These are phyloP conservation scores for Phoenix roebelenii DNA, from an alignment of 176 grass and related monocot species.

Conservation along the genomic window DNA sequence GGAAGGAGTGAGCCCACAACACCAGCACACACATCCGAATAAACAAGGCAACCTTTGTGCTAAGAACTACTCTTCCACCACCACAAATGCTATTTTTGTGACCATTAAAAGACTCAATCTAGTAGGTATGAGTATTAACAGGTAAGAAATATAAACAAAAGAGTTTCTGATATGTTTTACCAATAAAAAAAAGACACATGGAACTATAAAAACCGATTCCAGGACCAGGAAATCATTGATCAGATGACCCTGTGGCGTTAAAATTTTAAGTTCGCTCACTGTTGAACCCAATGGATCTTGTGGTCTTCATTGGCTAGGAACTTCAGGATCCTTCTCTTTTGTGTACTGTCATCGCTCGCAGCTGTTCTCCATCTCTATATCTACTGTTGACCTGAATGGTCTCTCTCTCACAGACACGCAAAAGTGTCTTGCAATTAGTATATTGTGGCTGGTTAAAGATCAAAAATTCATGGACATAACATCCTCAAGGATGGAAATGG, in stretches of 20 bases:
- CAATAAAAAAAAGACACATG: no score
- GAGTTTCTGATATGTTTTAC: no score
- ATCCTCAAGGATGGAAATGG: no score
- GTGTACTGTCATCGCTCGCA: no score
- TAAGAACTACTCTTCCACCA: conserved; percentile 6
- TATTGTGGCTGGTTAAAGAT: no score
- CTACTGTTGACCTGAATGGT: no score
- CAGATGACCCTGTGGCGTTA: conserved; percentile 14
- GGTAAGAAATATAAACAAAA: no score
- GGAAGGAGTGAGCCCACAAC: conserved; percentile 23
- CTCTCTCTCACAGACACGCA: no score
- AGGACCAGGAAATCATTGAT: conserved; percentile 30
- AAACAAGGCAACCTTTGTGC: conserved; percentile 42
- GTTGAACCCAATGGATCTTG: neutral
- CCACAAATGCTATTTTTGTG: neutral
- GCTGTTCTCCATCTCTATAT: no score
- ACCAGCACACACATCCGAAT: conserved; percentile 12
- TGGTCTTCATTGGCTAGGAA: neutral
- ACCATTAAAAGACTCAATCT: neutral
- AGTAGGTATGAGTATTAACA: no score
- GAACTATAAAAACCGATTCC: conserved; percentile 7
- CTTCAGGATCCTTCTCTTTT: neutral
- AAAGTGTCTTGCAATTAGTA: no score
- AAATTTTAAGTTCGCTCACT: conserved; percentile 12
- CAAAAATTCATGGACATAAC: no score